phyloP scores from a whole-genome alignment of 2,329 filamentous ascomycete species.

The Beauveria asiatica region DNA sequence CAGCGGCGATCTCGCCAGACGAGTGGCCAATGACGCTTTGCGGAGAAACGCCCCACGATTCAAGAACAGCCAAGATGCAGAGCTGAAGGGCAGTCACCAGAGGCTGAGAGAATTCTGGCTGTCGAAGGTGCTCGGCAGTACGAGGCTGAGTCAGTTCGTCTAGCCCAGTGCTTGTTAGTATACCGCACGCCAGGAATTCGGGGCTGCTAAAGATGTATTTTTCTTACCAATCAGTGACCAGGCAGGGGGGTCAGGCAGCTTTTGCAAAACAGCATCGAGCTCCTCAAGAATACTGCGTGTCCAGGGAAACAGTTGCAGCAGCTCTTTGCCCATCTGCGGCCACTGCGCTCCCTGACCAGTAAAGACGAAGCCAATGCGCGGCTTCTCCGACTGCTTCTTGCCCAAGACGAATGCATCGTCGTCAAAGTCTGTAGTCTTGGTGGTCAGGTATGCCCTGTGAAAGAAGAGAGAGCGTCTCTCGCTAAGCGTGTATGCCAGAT shows the following conservation, averaged over 20 bases:
- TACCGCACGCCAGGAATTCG: neutral
- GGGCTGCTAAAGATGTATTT: too few species aligned
- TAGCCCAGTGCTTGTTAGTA: neutral
- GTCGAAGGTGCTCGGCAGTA: neutral
- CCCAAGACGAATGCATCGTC: neutral
- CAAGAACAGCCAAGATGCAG: constrained; percentile 29
- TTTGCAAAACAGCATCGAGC: constrained; percentile 11
- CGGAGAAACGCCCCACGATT: constrained; percentile 21
- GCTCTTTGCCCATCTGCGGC: constrained; percentile 12
- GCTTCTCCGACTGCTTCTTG: neutral
- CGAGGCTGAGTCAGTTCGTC: constrained; percentile 6
- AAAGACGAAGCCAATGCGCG: constrained; percentile 18
- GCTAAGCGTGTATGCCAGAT: constrained; percentile 22
- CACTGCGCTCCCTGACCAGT: constrained; percentile 23
- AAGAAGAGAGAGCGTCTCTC: constrained; percentile 16
- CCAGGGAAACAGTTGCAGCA: constrained; percentile 8
- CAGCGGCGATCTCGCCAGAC: constrained; percentile 32
- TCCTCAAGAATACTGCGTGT: constrained; percentile 11
- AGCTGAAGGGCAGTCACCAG: constrained; percentile 35
- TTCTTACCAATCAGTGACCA: constrained; percentile 10
- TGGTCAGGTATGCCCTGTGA: constrained; percentile 18
- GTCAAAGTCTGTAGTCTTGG: neutral
- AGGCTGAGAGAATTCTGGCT: constrained; percentile 29
- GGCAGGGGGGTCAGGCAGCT: neutral
- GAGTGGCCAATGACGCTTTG: constrained; percentile 28